Evolutionary conservation across 306 rosid species (phyloP).

Genomic region (Sophora flavescens): DNA sequence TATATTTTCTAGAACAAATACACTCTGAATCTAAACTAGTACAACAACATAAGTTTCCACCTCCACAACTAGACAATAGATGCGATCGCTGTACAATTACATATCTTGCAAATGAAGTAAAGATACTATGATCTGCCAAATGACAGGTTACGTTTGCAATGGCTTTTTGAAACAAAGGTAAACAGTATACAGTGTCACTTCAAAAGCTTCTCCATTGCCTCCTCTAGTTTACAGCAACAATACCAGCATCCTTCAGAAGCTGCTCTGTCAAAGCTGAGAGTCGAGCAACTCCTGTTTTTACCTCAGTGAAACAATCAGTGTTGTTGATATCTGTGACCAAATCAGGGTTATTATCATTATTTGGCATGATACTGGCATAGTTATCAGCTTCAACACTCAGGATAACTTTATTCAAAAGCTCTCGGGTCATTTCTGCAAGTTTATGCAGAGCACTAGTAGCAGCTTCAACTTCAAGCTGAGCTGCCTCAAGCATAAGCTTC

Average conservation of each 20-base stretch:
- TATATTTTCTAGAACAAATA: constrained; percentile 21
- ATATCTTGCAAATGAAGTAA: constrained; percentile 36
- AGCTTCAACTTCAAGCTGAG: constrained; percentile 81
- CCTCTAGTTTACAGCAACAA: constrained; percentile 52
- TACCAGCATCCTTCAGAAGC: constrained; percentile 78
- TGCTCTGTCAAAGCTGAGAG: constrained; percentile 79
- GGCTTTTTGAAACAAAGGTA: constrained; percentile 20
- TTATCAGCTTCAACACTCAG: constrained; percentile 56
- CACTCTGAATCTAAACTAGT: constrained; percentile 22
- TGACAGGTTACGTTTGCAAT: constrained; percentile 22
- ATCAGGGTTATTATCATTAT: constrained; percentile 15
- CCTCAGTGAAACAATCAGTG: constrained; percentile 50
- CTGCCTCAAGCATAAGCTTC: constrained; percentile 87
- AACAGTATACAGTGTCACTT: constrained; percentile 8
- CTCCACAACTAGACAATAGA: constrained; percentile 28
- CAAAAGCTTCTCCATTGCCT: constrained; percentile 26
- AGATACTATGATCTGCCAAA: constrained; percentile 32
- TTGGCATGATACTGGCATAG: constrained; percentile 35
- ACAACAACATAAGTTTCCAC: constrained; percentile 40
- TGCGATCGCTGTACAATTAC: neutral
- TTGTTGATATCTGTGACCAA: constrained; percentile 27
- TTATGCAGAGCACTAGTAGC: constrained; percentile 83
- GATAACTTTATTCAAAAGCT: constrained; percentile 63
- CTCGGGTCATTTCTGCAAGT: constrained; percentile 69
- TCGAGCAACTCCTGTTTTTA: constrained; percentile 63